Conservation (phyloP, 2,329 filamentous ascomycete species). For the Sphaerulina vaccinii region DNA sequence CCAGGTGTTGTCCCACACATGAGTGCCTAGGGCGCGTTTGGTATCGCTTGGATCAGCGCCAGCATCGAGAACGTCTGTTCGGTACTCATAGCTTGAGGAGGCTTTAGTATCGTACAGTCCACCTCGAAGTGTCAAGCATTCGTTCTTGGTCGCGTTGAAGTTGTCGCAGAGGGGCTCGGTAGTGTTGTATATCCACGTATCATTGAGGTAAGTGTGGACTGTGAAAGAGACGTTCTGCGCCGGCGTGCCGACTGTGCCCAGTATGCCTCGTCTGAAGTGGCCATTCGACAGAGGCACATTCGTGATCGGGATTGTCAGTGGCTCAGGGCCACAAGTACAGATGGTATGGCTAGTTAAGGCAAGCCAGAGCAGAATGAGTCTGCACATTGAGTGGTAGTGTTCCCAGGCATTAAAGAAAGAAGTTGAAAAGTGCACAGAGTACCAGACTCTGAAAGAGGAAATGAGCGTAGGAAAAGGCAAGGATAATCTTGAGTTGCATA, state of each 20-base stretch:
- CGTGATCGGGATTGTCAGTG: slow-evolving; percentile 16
- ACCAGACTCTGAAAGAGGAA: not conserved
- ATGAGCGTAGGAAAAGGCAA: not conserved
- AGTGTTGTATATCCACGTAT: slow-evolving; percentile 26
- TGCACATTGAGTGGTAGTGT: slow-evolving; percentile 13
- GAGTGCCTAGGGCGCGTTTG: slow-evolving; percentile 4
- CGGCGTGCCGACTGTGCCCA: slow-evolving; percentile 11
- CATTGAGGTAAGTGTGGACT: slow-evolving; percentile 16
- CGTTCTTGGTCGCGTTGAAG: slow-evolving; percentile 1
- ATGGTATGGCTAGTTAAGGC: not conserved
- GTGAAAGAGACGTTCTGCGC: slow-evolving; percentile 19
- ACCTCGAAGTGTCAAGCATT: slow-evolving; percentile 21
- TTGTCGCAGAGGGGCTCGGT: slow-evolving; percentile 16
- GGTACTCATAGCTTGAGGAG: slow-evolving; percentile 7
- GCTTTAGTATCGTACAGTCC: slow-evolving; percentile 19
- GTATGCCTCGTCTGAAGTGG: slow-evolving; percentile 17
- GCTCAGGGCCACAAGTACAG: slow-evolving; percentile 5
- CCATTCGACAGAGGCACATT: slow-evolving; percentile 17
- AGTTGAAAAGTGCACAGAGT: not conserved
- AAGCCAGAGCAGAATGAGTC: slow-evolving; percentile 2
- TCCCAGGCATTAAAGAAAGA: slow-evolving; percentile 4
- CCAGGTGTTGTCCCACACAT: slow-evolving; percentile 24
- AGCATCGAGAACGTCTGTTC: slow-evolving; percentile 12
- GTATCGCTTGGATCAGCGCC: slow-evolving; percentile 23
- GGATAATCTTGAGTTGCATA: not conserved